These are phyloP conservation scores for Camelina laxa DNA, from an alignment of 345 rosid species.

Conservation along the genomic window DNA sequence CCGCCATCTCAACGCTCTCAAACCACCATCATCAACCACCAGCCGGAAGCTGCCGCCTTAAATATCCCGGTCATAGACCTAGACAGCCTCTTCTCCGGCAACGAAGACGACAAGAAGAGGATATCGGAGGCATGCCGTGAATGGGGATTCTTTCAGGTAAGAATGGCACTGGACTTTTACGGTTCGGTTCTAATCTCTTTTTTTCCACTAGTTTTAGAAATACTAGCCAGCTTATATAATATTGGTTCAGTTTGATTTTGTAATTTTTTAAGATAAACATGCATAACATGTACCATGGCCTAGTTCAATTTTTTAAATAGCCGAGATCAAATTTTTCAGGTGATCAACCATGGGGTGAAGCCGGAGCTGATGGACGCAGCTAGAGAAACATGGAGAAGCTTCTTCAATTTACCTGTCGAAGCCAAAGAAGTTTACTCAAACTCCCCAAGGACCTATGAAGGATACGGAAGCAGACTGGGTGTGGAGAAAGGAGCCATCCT, in stretches of 20 bases:
- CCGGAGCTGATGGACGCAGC: slow-evolving; percentile 65
- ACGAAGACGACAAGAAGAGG: slow-evolving; percentile 36
- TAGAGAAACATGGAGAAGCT: slow-evolving; percentile 64
- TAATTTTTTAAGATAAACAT: neutral
- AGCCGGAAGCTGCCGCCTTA: slow-evolving; percentile 7
- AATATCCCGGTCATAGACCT: slow-evolving; percentile 83
- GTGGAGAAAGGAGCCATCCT: slow-evolving; percentile 84
- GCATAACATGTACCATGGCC: neutral
- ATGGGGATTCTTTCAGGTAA: slow-evolving; percentile 89
- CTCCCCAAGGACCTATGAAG: slow-evolving; percentile 82
- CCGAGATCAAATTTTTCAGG: too few relatives aligned
- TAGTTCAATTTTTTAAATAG: too few relatives aligned
- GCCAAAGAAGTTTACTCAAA: slow-evolving; percentile 69
- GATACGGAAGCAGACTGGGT: slow-evolving; percentile 91
- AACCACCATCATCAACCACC: slow-evolving; percentile 39
- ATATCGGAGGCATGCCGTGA: slow-evolving; percentile 64
- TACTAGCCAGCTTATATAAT: neutral
- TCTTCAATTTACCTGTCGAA: slow-evolving; percentile 74
- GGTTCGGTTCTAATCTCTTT: neutral
- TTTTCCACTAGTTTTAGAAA: neutral
- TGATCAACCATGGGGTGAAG: slow-evolving; percentile 74
- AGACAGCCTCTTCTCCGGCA: slow-evolving; percentile 43
- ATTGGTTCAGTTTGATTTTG: neutral
- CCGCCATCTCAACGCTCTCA: slow-evolving; percentile 41
- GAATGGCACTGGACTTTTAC: neutral